Percentiles rank a stretch among this genome's conserved stretches.
These are phyloP conservation scores for Dinochytrium kinnereticum DNA, from an alignment of 371 early-diverging fungal species.

Conservation along the genomic window DNA sequence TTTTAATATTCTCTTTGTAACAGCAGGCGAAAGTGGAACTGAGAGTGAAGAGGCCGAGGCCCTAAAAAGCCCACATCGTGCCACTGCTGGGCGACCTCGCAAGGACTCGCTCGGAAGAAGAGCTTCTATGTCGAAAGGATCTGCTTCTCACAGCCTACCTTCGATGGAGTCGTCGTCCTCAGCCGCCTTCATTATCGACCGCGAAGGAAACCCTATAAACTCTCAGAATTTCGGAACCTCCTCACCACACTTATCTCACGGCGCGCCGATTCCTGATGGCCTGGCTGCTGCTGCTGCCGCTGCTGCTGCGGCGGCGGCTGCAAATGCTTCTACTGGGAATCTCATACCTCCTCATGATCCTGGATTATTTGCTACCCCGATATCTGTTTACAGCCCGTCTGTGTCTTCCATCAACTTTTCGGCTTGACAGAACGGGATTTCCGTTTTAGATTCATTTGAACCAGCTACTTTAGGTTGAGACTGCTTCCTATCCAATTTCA, in stretches of 20 bases:
- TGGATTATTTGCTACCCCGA: neutral
- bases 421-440: no score
- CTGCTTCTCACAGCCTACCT: neutral
- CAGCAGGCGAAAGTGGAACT: conserved; percentile 2
- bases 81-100: neutral
- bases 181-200: neutral
- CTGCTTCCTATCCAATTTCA: no score
- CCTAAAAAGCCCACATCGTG: neutral
- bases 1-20: neutral
- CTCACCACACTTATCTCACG: no score
- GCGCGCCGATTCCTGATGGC: neutral
- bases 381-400: neutral
- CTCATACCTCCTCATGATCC: neutral
- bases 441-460: no score
- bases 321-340: neutral
- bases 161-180: neutral
- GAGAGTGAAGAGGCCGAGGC: conserved; percentile 2
- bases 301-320: conserved; percentile 9
- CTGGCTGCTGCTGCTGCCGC: conserved; percentile 4
- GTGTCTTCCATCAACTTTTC: conserved; percentile 7
- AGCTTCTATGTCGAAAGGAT: neutral
- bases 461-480: no score
- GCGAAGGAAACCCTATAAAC: no score
- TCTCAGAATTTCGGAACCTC: no score
- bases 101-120: neutral